Evolutionary conservation across 2,329 filamentous ascomycete genomes (phyloP), one percentile per base, ranked within the genome.

Genomic region (Torrubiellomyces zombiae): DNA sequence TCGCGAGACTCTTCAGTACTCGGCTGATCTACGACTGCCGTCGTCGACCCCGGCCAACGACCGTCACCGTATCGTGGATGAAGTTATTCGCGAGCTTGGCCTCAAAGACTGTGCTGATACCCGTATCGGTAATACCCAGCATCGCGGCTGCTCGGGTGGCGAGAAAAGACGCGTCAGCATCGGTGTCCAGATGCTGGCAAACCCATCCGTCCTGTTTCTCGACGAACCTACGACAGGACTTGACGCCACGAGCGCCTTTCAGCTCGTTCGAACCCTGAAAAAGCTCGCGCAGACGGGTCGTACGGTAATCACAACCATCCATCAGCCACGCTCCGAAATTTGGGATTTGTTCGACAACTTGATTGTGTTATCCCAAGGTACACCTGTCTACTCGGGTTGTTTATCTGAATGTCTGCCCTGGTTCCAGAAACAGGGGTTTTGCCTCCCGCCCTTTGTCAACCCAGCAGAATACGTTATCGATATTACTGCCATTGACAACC

Each of bases 161-260:
- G 79, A 85, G 45, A 83, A 82, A 53, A 59, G 78, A 32, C 57
- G 78, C 16, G 75, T 75, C 1, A 81, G 75, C 33, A 78, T 85
- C 23, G 78, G 76, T 3, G 76, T 85, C 4, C 78, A 83, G 46
- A 57, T 85, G 28, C 55, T 85, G n/a, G 70, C 75, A 4, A 85
- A 83, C 40, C 78, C 79, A 2, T 80, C 75, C 5, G 63, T 85
- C 1, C 51, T 85, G 6, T 83, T 81, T 44, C 61, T 82, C 13
- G 79, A 86, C 38, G 79, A 85, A 38, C 77, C 78, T 0, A 85
- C 79, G 0, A 83, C 77, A 2, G 76, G 75, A 1, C 56, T 85
- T 6, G 78, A 85, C 48, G 75, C 77, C 0, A 80, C 75, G 2
- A 81, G 73, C 39, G 78, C 78, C 0, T 80, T 70, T 36, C 76